Conservation (phyloP, 352 stramenopile genomes). For the Globisporangium abappressorium region DNA sequence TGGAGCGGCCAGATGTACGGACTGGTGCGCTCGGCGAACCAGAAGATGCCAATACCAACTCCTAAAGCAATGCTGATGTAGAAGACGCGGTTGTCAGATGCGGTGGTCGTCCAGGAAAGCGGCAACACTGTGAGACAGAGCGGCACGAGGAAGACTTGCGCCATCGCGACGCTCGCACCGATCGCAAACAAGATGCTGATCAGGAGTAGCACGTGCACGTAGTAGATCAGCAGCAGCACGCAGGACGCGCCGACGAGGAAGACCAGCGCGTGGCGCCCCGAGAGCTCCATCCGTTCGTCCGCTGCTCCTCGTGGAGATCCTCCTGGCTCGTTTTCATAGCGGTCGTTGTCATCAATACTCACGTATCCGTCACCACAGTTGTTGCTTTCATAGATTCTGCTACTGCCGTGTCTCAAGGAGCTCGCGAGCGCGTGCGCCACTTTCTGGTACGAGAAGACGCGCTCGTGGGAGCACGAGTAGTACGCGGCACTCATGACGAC, state of each 20-base stretch:
- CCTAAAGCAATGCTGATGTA: constrained; percentile 18
- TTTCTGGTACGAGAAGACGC: constrained; percentile 49
- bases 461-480: constrained; percentile 48
- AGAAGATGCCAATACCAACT: constrained; percentile 31
- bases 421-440: constrained; percentile 25
- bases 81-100: background rate
- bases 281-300: constrained; percentile 41
- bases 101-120: background rate
- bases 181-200: constrained; percentile 61
- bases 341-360: constrained; percentile 26
- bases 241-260: constrained; percentile 57
- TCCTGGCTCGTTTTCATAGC: background rate
- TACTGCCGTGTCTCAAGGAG: background rate
- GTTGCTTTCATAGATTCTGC: constrained; percentile 12
- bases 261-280: constrained; percentile 42
- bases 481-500: constrained; percentile 48
- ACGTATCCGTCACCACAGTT: constrained; percentile 23
- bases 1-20: constrained; percentile 85
- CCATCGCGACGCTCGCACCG: constrained; percentile 39
- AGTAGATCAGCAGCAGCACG: constrained; percentile 65
- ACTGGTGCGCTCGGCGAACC: constrained; percentile 61
- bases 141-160: constrained; percentile 44
- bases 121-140: constrained; percentile 8
- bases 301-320: background rate
- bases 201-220: constrained; percentile 50